phyloP scores from a whole-genome alignment of 169 alveolate species.

The Eimeria brunetti region DNA sequence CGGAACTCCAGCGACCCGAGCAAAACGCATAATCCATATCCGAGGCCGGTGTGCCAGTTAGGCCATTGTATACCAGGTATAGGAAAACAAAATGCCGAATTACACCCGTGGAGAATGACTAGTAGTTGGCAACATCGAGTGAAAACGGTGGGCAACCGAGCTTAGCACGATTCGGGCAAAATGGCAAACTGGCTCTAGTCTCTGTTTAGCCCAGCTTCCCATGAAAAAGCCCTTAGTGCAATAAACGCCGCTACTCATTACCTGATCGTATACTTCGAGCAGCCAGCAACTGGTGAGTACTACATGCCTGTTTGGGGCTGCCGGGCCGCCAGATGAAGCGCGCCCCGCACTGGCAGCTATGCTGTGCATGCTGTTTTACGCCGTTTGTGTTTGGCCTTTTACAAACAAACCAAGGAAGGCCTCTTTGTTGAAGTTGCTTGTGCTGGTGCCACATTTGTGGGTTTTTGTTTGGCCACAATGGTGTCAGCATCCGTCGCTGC shows the following conservation, averaged over 20 bases:
- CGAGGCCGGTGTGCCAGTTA: background rate
- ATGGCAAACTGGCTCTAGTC: background rate
- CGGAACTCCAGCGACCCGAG: background rate
- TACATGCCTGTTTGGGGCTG: conserved; percentile 14
- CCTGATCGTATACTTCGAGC: background rate
- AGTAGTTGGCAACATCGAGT: background rate
- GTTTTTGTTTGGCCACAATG: conserved; percentile 58
- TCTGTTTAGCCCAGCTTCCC: background rate
- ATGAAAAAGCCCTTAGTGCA: background rate
- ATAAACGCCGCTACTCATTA: no score
- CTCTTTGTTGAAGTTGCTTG: conserved; percentile 9
- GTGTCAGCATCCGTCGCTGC: conserved; percentile 69
- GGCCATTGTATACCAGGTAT: background rate
- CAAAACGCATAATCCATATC: background rate
- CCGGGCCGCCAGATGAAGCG: background rate
- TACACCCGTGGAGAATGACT: background rate
- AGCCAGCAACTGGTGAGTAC: background rate
- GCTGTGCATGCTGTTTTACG: conserved; percentile 10
- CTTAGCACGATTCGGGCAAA: background rate
- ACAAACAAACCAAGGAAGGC: background rate
- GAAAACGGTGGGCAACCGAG: background rate
- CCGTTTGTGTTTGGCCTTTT: background rate
- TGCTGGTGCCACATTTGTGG: conserved; percentile 62
- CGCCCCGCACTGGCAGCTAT: conserved; percentile 45
- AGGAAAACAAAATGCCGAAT: background rate